Conservation (phyloP, 1,284 basidiomycete species). For the Sporisorium graminicola region DNA sequence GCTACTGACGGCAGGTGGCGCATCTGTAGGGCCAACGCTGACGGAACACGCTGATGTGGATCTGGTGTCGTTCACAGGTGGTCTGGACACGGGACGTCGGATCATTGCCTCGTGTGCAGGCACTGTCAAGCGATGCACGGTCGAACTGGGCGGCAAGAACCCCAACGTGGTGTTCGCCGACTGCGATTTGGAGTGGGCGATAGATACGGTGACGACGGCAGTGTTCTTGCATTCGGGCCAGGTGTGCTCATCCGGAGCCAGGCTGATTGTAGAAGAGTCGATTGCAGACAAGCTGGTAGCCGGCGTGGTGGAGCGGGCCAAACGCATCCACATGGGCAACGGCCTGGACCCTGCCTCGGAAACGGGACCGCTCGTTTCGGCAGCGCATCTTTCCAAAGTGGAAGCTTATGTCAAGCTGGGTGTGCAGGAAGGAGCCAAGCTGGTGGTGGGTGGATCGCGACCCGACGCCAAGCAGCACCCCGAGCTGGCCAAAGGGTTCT, state of each 20-base stretch:
- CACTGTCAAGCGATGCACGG: slow-evolving; percentile 66
- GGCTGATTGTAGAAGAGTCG: slow-evolving; percentile 67
- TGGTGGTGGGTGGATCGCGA: slow-evolving; percentile 61
- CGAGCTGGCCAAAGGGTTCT: slow-evolving; percentile 65
- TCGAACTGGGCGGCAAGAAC: slow-evolving; percentile 69
- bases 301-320: slow-evolving; percentile 65
- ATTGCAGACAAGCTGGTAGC: slow-evolving; percentile 67
- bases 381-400: slow-evolving; percentile 62
- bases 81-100: slow-evolving; percentile 63
- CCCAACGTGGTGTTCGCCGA: slow-evolving; percentile 69
- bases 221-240: slow-evolving; percentile 69
- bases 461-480: slow-evolving; percentile 59
- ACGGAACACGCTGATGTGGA: slow-evolving; percentile 65
- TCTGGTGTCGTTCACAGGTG: slow-evolving; percentile 68
- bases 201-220: slow-evolving; percentile 67
- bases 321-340: slow-evolving; percentile 64
- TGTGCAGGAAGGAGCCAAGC: slow-evolving; percentile 60
- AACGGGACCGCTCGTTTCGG: slow-evolving; percentile 67
- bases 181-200: slow-evolving; percentile 65
- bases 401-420: slow-evolving; percentile 62
- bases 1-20: slow-evolving; percentile 66
- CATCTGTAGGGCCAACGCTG: slow-evolving; percentile 61
- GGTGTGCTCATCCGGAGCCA: slow-evolving; percentile 67
- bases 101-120: slow-evolving; percentile 64
- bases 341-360: slow-evolving; percentile 62